Base-by-base conservation (phyloP, 768 basidiomycete genomes). In the Mycena albidolilacea region DNA sequence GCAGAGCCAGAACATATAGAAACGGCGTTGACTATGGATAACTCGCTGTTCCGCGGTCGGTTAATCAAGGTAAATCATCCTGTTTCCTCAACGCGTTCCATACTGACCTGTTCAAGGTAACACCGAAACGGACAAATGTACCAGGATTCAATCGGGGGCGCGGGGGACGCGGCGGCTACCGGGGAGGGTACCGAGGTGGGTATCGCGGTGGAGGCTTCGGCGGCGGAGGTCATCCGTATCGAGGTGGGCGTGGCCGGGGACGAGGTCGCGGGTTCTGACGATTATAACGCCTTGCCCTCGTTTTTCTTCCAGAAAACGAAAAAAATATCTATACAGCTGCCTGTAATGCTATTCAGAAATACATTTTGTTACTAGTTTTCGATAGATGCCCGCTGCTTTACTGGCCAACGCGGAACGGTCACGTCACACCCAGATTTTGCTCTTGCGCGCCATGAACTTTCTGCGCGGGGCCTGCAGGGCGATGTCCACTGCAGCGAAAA, bases 101-200 rank as follows among this genome's bases (percentile, higher is more conserved):
- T 30, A 30, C 63, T 43, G 71, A 48, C 55, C 21, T 9, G 21
- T 57, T 44, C 63, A 54, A 98, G 97, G 97, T 99, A 57, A 96
- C 95, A 48, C 87, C 95, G 35, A 99, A 99, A 81, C 90, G 98
- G 72, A 99, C 98, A 50, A 99, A 99, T 82, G 82, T 99, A 65
- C 98, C 97, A 21, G 96, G 96, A 1, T 96, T 95, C 83, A 94
- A 90, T 77, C 91, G 94, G 70, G 95, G 96, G 17, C 86, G 95
- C 48, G 48, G 41, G 30, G 93, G 95, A 15, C 86, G 96, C 64
- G 93, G 93, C 57, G 88, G 89, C 17, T 88, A 84, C 78, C 84
- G 93, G 71, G 93, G 93, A 4, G 89, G 92, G 39, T 87, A 87
- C 78, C 80, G 87, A 69, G 87, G 89, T 21, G 86, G 86, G 4